These are phyloP conservation scores for Poteriospumella lacustris DNA, from an alignment of 108 stramenopile genomes.

Conservation along the genomic window DNA sequence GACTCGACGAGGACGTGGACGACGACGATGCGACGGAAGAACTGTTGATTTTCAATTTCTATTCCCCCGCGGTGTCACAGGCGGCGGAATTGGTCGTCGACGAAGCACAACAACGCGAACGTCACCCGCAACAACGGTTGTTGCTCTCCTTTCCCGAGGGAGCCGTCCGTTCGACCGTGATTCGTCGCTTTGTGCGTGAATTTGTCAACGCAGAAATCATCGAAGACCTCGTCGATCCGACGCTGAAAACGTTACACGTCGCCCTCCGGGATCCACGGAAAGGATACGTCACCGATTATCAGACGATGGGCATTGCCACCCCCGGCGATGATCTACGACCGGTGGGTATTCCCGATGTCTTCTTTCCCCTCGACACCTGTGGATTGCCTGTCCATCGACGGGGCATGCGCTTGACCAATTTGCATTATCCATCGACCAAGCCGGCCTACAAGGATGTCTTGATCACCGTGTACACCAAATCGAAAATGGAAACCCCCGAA, in stretches of 20 bases:
- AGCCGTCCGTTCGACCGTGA: not conserved
- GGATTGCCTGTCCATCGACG: not conserved
- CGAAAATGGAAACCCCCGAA: not conserved
- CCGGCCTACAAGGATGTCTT: not conserved
- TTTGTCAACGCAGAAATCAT: constrained; percentile 25
- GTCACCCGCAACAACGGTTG: not conserved
- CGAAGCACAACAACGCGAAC: not conserved
- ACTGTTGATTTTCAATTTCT: constrained; percentile 20
- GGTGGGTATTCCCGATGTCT: constrained; percentile 19
- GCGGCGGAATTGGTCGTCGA: not conserved
- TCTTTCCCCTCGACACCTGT: constrained; percentile 17
- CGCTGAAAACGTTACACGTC: not conserved
- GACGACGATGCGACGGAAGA: not conserved
- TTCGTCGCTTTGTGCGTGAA: not conserved
- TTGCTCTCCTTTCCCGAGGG: not conserved
- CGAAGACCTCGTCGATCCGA: not conserved
- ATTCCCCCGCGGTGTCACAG: constrained; percentile 14
- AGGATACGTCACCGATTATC: constrained; percentile 14
- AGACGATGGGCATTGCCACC: not conserved
- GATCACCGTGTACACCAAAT: constrained; percentile 14
- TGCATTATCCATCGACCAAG: not conserved
- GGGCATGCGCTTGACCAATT: not conserved
- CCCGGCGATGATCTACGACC: constrained; percentile 23
- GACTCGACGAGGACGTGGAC: not conserved
- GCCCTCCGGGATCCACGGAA: not conserved